These are phyloP conservation scores for Arabidopsis suecica DNA, from an alignment of 345 rosid species.

Conservation along the genomic window DNA sequence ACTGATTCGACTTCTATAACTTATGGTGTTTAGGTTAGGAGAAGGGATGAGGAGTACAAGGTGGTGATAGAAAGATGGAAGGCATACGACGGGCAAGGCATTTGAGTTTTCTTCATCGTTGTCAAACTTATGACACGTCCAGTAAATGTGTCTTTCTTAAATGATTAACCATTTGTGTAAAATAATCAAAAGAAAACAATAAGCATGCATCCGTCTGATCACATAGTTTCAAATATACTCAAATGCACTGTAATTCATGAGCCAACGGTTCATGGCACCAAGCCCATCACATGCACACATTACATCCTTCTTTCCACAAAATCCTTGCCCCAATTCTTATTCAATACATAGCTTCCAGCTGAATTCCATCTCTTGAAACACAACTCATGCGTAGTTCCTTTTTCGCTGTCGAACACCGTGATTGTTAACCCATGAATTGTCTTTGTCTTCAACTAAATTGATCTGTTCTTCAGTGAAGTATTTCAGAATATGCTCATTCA, in stretches of 20 bases:
- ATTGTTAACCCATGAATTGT: not conserved
- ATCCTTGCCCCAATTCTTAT: not conserved
- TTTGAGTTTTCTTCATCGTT: constrained; percentile 31
- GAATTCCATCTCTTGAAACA: constrained; percentile 13
- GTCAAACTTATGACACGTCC: not conserved
- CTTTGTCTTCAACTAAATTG: not conserved
- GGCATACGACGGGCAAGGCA: constrained; percentile 53
- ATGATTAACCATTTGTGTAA: not conserved
- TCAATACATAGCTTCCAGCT: constrained; percentile 4
- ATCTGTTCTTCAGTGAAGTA: not conserved
- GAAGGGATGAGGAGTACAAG: constrained; percentile 50
- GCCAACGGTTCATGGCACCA: not conserved
- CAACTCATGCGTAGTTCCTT: not conserved
- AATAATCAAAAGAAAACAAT: not conserved
- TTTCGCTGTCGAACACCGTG: not conserved
- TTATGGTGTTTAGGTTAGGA: constrained; percentile 51
- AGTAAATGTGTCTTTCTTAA: not conserved
- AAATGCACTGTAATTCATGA: not conserved
- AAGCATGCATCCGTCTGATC: not conserved
- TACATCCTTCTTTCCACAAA: not conserved
- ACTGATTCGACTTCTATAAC: not conserved
- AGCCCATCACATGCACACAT: not conserved
- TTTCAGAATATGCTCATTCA: not conserved
- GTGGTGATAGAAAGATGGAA: constrained; percentile 71
- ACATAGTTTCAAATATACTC: not conserved